phyloP scores from a whole-genome alignment of 352 stramenopile species.

The Phytophthora meadii region DNA sequence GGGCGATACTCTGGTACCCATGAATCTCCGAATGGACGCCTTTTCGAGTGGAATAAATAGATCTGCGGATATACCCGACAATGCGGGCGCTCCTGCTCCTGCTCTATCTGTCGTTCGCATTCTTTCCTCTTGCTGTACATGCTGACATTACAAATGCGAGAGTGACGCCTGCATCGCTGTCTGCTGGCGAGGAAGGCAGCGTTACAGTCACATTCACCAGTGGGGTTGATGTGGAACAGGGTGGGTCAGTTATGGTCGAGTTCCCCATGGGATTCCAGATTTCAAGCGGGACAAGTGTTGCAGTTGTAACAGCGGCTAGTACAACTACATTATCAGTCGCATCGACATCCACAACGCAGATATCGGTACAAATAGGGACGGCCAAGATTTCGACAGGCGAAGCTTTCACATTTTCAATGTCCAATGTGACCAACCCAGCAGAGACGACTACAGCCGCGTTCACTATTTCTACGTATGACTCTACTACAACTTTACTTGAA shows the following conservation, averaged over 20 bases:
- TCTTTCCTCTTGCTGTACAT: neutral
- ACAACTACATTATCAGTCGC: slow-evolving; percentile 41
- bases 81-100: slow-evolving; percentile 20
- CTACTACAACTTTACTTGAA: slow-evolving; percentile 18
- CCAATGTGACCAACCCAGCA: slow-evolving; percentile 43
- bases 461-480: slow-evolving; percentile 33
- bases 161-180: slow-evolving; percentile 31
- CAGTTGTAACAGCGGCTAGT: slow-evolving; percentile 12
- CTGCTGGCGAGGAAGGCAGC: slow-evolving; percentile 27
- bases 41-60: slow-evolving; percentile 16
- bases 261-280: slow-evolving; percentile 46
- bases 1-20: too few species aligned
- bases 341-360: slow-evolving; percentile 21
- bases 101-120: slow-evolving; percentile 3
- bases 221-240: slow-evolving; percentile 29
- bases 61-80: slow-evolving; percentile 25
- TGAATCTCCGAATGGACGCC: neutral
- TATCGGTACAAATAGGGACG: slow-evolving; percentile 31
- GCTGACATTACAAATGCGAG: slow-evolving; percentile 31
- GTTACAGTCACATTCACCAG: slow-evolving; percentile 40
- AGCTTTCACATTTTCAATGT: slow-evolving; percentile 40
- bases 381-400: slow-evolving; percentile 21
- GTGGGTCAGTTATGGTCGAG: slow-evolving; percentile 31
- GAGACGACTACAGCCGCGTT: slow-evolving; percentile 28
- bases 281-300: slow-evolving; percentile 12